phyloP scores from a whole-genome alignment of 2,329 filamentous ascomycete species.

The Apiospora rasikravindrae region DNA sequence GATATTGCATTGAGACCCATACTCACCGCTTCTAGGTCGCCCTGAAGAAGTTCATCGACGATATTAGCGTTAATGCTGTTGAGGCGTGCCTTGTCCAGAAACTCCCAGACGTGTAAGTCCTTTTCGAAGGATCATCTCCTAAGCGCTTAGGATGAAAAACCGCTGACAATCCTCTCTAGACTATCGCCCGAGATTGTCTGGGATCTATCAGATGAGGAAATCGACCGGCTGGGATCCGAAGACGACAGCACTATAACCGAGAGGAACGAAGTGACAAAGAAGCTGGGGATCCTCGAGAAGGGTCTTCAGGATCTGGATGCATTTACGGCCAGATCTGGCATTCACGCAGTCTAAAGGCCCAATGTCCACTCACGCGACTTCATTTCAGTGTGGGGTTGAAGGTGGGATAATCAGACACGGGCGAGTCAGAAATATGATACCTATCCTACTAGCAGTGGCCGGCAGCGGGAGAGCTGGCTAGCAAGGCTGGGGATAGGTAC shows the following conservation, averaged over 20 bases:
- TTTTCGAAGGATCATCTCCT: background rate
- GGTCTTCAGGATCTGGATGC: constrained; percentile 34
- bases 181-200: constrained; percentile 35
- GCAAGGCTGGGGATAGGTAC: too few relatives aligned
- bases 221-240: constrained; percentile 32
- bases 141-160: background rate
- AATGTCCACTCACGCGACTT: too few relatives aligned
- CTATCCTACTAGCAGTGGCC: too few relatives aligned
- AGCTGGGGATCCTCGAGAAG: constrained; percentile 30
- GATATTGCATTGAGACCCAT: background rate
- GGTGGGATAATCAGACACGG: too few relatives aligned
- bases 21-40: constrained; percentile 29
- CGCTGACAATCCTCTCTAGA: constrained; percentile 20
- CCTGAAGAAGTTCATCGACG: constrained; percentile 36
- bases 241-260: constrained; percentile 32
- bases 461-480: too few relatives aligned
- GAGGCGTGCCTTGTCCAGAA: constrained; percentile 34
- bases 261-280: constrained; percentile 28
- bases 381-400: too few relatives aligned
- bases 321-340: constrained; percentile 31
- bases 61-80: constrained; percentile 35
- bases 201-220: constrained; percentile 31
- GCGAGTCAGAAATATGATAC: too few relatives aligned
- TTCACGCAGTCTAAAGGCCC: constrained; percentile 19
- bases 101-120: constrained; percentile 32